Percentiles rank a stretch among this genome's conserved stretches.
Evolutionary conservation across 768 basidiomycete species (phyloP).

Genomic region (Collybia sp.): DNA sequence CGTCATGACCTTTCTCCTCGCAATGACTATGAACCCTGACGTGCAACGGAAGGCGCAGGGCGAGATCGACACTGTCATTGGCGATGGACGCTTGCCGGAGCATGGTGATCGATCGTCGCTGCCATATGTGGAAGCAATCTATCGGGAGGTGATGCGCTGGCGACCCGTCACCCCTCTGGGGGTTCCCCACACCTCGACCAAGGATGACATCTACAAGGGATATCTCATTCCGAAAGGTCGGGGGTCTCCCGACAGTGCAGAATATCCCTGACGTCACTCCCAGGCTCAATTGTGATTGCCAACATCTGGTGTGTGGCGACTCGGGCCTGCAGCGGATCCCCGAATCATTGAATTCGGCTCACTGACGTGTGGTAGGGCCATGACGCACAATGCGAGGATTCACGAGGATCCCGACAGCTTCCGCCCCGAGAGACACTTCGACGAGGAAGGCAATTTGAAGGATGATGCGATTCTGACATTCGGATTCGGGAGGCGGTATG

Average conservation of each 20-base stretch:
- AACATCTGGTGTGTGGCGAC: constrained; percentile 3
- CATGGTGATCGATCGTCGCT: constrained; percentile 7
- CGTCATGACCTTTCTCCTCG: constrained; percentile 19
- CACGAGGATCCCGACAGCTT: background rate
- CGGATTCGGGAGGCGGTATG: background rate
- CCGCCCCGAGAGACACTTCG: background rate
- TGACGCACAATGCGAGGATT: background rate
- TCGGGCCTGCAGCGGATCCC: background rate
- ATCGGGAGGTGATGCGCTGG: constrained; percentile 8
- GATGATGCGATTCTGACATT: background rate
- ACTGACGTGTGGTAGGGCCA: background rate
- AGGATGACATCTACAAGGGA: background rate
- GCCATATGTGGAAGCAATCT: constrained; percentile 12
- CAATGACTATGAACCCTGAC: constrained; percentile 22
- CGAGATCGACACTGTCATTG: constrained; percentile 25
- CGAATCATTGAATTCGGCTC: background rate
- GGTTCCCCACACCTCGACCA: background rate
- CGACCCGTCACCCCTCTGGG: background rate
- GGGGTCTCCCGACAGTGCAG: background rate
- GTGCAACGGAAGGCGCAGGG: constrained; percentile 22
- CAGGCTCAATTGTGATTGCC: constrained; percentile 4
- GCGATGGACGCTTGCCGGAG: constrained; percentile 11
- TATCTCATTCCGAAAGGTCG: background rate
- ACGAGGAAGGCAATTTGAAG: background rate
- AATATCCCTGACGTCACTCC: background rate